Evolutionary conservation across 1,284 basidiomycete species (phyloP), one percentile per base, ranked within the genome.

Genomic region (Rhodotorula mucilaginosa): DNA sequence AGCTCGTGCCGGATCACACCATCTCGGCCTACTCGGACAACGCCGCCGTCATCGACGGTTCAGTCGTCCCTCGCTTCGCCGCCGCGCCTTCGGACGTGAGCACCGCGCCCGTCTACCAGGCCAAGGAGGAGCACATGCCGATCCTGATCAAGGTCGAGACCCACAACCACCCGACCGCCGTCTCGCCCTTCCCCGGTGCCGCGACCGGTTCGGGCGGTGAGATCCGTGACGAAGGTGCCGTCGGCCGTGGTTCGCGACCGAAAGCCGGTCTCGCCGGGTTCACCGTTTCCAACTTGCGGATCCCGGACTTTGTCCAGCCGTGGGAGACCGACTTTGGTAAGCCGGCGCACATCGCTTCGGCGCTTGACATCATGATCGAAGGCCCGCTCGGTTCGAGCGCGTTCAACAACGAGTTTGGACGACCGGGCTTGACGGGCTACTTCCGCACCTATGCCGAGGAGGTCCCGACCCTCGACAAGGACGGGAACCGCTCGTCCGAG

Each of bases 1-100:
- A 88, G 79, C 81, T 92, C 70, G 87, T 85, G 74, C 85, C 87
- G 2, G 83, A 84, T 19, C 88, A 91, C 49, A 98, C 96, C 8
- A 89, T 99, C 74, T 97, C 93, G 67, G 96, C 96, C 0, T 99
- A 99, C 81, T 94, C 93, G 19, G 97, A 99, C 82, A 99, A 99
- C 78, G 96, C 97, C 13, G 96, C 97, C 34, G 96, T 99, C 19
- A 84, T 99, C 71, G 86, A 90, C 73, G 95, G 94, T 5, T 87
- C 88, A 74, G 77, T 82, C n/a, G 89, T 89, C 0, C 88, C 89
- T 26, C 87, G 92, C n/a, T 97, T 97, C 79, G 85, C 86, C 34
- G 85, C 90, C n/a, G 79, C 81, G 5, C 64, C 72, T 7, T 66
- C 67, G 18, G 56, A 58, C 44, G 69, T 66, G 49, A 56, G 70